Conservation (phyloP, 148 eudicot genomes). For the Limonium bicolor region DNA sequence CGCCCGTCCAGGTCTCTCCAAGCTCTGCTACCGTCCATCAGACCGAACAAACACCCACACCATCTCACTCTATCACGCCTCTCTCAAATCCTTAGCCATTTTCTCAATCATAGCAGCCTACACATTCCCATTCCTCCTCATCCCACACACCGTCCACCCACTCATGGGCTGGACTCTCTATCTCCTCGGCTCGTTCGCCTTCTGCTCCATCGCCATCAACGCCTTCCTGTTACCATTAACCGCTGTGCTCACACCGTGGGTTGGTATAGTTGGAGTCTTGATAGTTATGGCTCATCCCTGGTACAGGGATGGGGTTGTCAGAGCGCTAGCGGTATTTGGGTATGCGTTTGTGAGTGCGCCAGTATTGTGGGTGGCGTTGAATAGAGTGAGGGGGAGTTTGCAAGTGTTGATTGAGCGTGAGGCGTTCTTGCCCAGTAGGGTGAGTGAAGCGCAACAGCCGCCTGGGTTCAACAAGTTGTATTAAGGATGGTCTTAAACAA, state of each 20-base stretch:
- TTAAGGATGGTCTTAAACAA: too few relatives aligned
- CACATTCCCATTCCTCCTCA: conserved; percentile 45
- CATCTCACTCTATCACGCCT: conserved; percentile 22
- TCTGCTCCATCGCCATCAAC: conserved; percentile 36
- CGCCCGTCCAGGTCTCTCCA: conserved; percentile 55
- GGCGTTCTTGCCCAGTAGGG: conserved; percentile 53
- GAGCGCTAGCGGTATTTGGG: conserved; percentile 45
- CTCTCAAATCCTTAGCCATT: conserved; percentile 42
- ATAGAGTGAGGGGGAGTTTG: conserved; percentile 28
- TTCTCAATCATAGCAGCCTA: conserved; percentile 56
- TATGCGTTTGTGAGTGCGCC: conserved; percentile 73
- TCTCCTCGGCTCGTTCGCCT: conserved; percentile 47
- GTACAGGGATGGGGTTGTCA: conserved; percentile 52
- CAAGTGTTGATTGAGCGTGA: conserved; percentile 62
- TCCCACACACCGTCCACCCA: conserved; percentile 78
- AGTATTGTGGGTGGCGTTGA: conserved; percentile 30
- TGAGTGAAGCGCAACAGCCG: too few relatives aligned
- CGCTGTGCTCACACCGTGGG: conserved; percentile 49
- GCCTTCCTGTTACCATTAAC: conserved; percentile 53
- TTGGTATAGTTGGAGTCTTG: conserved; percentile 48
- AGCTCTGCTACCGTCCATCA: conserved; percentile 47
- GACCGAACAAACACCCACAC: too few relatives aligned
- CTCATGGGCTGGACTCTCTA: conserved; percentile 80
- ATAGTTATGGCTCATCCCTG: conserved; percentile 70
- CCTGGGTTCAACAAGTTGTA: too few relatives aligned